phyloP scores from a whole-genome alignment of 23 red algal species.

The Chondrus crispus region DNA sequence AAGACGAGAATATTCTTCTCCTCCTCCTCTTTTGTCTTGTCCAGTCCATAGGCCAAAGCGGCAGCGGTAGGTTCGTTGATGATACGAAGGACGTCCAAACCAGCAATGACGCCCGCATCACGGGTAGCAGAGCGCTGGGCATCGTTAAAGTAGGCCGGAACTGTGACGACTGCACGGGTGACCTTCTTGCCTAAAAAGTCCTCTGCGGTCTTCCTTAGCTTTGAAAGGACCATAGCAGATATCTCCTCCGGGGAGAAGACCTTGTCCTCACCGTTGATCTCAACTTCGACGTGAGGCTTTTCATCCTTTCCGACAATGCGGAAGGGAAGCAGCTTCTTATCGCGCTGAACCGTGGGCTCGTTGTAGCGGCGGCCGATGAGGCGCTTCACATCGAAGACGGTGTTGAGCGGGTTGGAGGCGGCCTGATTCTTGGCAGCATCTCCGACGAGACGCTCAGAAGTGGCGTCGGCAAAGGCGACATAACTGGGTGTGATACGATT shows the following conservation, averaged over 20 bases:
- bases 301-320: conserved; percentile 82
- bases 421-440: conserved; percentile 99
- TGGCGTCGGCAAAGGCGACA: conserved; percentile 79
- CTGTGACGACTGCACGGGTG: conserved; percentile 85
- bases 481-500: conserved; percentile 98
- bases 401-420: conserved; percentile 84
- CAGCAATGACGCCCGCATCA: conserved; percentile 96
- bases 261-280: conserved; percentile 82
- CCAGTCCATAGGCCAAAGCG: conserved; percentile 92
- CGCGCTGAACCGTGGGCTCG: conserved; percentile 91
- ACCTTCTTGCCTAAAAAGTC: conserved; percentile 91
- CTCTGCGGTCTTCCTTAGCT: conserved; percentile 97
- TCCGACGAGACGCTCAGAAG: conserved; percentile 84
- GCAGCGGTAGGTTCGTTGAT: conserved; percentile 99
- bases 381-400: conserved; percentile 95
- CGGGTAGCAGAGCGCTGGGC: conserved; percentile 93
- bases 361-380: conserved; percentile 90
- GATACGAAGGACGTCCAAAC: conserved; percentile 90
- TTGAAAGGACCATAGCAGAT: conserved; percentile 91
- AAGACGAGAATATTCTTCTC: conserved; percentile 98
- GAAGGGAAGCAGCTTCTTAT: conserved; percentile 93
- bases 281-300: conserved; percentile 91
- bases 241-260: conserved; percentile 95
- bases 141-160: conserved; percentile 98
- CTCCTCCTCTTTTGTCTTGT: conserved; percentile 88